Base-by-base conservation (phyloP, 768 basidiomycete genomes). In the Nidularia pulvinata region DNA sequence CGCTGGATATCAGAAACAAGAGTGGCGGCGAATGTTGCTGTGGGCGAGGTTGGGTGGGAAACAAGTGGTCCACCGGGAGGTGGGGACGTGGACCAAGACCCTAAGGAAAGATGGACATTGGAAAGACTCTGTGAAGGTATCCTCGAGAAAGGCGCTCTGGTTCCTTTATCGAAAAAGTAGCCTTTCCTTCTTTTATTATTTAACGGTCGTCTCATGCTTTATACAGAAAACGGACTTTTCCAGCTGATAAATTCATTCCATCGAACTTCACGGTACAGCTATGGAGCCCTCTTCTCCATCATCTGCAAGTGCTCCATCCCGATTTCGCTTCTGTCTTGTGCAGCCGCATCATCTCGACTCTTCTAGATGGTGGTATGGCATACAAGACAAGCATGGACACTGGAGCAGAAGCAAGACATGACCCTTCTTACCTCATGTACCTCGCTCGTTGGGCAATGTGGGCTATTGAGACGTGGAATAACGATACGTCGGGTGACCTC, bases 111-210 rank as follows among this genome's bases (percentile, higher is more conserved):
- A 47, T 88, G 84, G 81, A 88, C 88, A 6, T 62, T 91, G 43
- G 88, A 91, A 50, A 69, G 70, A 35, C 68, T 98, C 2, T 86
- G 84, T 51, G 83, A 87, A 46, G 79, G 69, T 0, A 70, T 98
- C 10, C 59, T 91, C 48, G 85, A 84, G 53, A 82, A 79, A 55
- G 93, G 93, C 7, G 82, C 76, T 7, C 72, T 98, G 6, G 87
- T 98, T 3, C 95, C 96, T 6, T 59, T 89, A 2, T 88, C 93
- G 1, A 91, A 86, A 71, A 94, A 86, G 96, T 95, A 57, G 81
- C 32, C 37, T 43, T 30, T 37, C 60, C 34, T 53, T 16, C 9
- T 42, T 10, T 66, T 37, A 65, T 82, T n/a, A 73, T 82, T 6
- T 78, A 80, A 6, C 44, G 77, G 1, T 75, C 78, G 14, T 79